Conservation (phyloP, 202 grass and related monocot species). For the Brachypodium distachyon region DNA sequence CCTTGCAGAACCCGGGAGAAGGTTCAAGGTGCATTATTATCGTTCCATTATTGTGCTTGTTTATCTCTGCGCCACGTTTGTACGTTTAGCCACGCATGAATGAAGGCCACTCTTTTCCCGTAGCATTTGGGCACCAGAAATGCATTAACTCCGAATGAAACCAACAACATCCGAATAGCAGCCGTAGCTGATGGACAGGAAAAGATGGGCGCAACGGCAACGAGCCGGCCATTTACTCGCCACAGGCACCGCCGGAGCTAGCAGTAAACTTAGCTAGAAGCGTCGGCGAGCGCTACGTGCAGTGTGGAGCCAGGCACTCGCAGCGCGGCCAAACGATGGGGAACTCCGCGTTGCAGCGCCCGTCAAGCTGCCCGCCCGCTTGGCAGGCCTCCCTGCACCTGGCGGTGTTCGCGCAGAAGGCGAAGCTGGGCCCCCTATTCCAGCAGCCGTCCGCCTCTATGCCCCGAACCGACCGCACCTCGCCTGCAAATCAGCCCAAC, state of each 20-base stretch:
- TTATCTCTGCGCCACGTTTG: not conserved
- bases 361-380: not conserved
- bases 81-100: not conserved
- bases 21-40: too few relatives aligned
- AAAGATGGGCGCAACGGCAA: not conserved
- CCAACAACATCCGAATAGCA: not conserved
- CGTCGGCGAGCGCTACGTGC: too few relatives aligned
- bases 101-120: not conserved
- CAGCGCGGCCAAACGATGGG: not conserved
- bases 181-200: not conserved
- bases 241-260: too few relatives aligned
- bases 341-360: not conserved
- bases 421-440: constrained; percentile 3
- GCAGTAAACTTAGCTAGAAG: too few relatives aligned
- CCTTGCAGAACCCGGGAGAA: not conserved
- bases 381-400: not conserved
- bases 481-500: not conserved
- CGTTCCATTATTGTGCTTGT: not conserved
- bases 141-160: not conserved
- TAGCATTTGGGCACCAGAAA: not conserved
- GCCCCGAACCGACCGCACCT: not conserved
- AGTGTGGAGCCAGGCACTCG: not conserved
- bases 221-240: not conserved
- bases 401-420: not conserved
- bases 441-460: not conserved